Conservation (phyloP, 768 basidiomycete genomes). For the Cubamyces sp. region DNA sequence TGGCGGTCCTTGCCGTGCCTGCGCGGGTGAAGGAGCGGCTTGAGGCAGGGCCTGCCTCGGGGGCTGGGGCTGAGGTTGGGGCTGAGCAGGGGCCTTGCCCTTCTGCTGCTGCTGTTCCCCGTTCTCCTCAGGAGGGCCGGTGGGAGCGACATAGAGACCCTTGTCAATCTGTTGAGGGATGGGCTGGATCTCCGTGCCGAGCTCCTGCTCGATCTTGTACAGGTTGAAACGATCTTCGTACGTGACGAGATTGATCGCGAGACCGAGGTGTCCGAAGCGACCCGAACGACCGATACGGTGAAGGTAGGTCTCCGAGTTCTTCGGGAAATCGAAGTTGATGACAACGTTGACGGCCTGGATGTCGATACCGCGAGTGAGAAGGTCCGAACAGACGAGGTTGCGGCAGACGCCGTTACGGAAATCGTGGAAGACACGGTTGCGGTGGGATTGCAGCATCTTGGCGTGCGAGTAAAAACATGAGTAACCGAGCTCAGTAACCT, state of each 20-base stretch:
- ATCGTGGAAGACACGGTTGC: conserved; percentile 99
- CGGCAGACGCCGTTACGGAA: conserved; percentile 98
- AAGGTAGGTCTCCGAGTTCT: conserved; percentile 98
- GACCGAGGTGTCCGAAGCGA: conserved; percentile 94
- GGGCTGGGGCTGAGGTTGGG: conserved; percentile 39
- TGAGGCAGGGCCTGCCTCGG: conserved; percentile 24
- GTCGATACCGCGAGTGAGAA: conserved; percentile 98
- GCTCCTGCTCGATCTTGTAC: conserved; percentile 97
- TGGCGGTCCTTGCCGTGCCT: conserved; percentile 30
- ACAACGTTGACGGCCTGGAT: conserved; percentile 99
- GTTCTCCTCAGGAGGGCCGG: conserved; percentile 43
- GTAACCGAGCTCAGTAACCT: conserved; percentile 98
- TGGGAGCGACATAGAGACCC: conserved; percentile 89
- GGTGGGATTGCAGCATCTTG: conserved; percentile 98
- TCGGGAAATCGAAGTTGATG: conserved; percentile 99
- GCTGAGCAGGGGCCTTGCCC: conserved; percentile 33
- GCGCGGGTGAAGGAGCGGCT: conserved; percentile 20
- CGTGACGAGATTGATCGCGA: conserved; percentile 97
- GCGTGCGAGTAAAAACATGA: conserved; percentile 99
- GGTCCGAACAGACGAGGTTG: conserved; percentile 97
- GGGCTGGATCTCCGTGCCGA: conserved; percentile 96
- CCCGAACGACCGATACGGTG: conserved; percentile 98
- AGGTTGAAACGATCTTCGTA: conserved; percentile 98
- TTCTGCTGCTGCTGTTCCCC: conserved; percentile 45
- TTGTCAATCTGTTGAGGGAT: conserved; percentile 93